phyloP scores from a whole-genome alignment of 202 grass and related monocot species.

The Musa balbisiana region DNA sequence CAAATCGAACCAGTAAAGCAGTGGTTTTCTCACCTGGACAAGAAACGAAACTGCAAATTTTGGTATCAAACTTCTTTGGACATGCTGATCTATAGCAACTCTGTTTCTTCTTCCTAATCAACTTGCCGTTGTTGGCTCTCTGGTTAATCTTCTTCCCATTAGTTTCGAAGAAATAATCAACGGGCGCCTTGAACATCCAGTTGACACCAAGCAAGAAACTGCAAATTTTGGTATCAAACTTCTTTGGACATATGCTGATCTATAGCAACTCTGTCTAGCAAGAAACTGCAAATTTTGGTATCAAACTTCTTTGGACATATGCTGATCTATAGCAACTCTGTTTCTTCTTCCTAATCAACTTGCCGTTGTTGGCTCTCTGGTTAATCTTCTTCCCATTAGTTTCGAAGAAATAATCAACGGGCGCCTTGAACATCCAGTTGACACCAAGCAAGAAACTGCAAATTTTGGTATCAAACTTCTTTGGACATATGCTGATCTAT shows the following conservation, averaged over 20 bases:
- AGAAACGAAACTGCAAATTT: slow-evolving; percentile 38
- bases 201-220: slow-evolving; percentile 41
- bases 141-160: slow-evolving; percentile 63
- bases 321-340: too few species aligned
- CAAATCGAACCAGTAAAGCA: slow-evolving; percentile 40
- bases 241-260: neutral
- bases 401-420: too few species aligned
- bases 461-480: too few species aligned
- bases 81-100: neutral
- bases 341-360: too few species aligned
- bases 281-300: too few species aligned
- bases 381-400: too few species aligned
- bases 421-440: too few species aligned
- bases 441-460: too few species aligned
- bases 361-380: too few species aligned
- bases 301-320: too few species aligned
- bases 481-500: too few species aligned
- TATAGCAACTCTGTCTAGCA: too few species aligned
- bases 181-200: slow-evolving; percentile 15
- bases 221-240: neutral
- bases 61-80: neutral
- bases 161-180: slow-evolving; percentile 45
- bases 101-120: slow-evolving; percentile 32
- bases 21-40: slow-evolving; percentile 79
- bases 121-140: slow-evolving; percentile 44